phyloP scores from a whole-genome alignment of 2,329 filamentous ascomycete genomes.

The Phoma sp. region DNA sequence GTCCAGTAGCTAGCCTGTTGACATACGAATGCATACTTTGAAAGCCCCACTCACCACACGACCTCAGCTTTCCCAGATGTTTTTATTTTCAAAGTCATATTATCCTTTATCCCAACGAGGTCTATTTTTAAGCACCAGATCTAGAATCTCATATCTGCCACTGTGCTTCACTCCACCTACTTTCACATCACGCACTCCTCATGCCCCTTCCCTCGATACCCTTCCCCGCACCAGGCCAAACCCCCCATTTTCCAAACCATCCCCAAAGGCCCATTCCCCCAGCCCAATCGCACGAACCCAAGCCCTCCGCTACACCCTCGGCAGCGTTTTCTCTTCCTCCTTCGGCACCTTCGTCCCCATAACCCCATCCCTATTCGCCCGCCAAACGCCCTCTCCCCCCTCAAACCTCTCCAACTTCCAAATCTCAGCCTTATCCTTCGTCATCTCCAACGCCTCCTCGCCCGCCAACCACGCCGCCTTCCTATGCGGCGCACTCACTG shows the following conservation, averaged over 20 bases:
- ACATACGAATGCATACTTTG: no score
- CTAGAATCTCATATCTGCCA: neutral
- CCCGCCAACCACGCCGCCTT: slow-evolving; percentile 86
- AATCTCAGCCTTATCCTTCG: slow-evolving; percentile 88
- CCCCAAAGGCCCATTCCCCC: neutral
- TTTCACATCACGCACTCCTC: neutral
- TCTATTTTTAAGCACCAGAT: neutral
- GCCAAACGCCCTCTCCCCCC: slow-evolving; percentile 80
- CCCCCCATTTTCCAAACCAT: neutral
- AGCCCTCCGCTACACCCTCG: neutral
- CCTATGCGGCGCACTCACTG: slow-evolving; percentile 83
- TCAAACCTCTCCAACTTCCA: slow-evolving; percentile 94
- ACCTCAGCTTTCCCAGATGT: neutral
- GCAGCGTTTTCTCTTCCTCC: slow-evolving; percentile 8
- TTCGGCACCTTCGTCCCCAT: slow-evolving; percentile 59
- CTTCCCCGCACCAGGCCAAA: neutral
- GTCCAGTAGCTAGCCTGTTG: no score
- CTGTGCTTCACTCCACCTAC: neutral
- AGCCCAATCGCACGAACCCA: neutral
- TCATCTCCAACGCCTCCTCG: slow-evolving; percentile 86
- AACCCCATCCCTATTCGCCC: slow-evolving; percentile 81
- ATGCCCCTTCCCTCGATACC: neutral
- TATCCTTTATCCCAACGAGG: neutral
- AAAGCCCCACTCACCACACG: neutral
- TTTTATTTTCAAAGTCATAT: neutral